These are phyloP conservation scores for Stephanodiscus triporus DNA, from an alignment of 108 stramenopile genomes.

Conservation along the genomic window DNA sequence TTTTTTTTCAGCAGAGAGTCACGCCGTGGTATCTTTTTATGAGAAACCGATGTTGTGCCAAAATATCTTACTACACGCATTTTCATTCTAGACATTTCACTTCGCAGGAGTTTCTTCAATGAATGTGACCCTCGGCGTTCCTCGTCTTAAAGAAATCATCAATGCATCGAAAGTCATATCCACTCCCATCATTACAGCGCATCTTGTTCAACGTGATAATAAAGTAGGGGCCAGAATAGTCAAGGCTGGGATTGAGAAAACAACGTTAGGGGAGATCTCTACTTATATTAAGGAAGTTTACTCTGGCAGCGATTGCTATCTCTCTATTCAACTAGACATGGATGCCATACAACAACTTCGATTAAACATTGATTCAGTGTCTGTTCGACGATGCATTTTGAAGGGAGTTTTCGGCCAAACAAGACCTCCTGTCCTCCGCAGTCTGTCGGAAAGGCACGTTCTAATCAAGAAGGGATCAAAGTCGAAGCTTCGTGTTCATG, in stretches of 20 bases:
- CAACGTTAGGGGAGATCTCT: conserved; percentile 94
- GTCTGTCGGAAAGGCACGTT: conserved; percentile 75
- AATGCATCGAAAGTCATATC: conserved; percentile 97
- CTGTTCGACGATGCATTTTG: conserved; percentile 85
- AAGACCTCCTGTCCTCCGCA: conserved; percentile 75
- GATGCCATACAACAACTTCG: conserved; percentile 89
- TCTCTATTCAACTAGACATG: conserved; percentile 94
- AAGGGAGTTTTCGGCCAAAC: conserved; percentile 71
- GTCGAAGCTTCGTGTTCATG: conserved; percentile 80
- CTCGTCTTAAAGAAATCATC: conserved; percentile 98
- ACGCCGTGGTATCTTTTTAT: too few relatives aligned
- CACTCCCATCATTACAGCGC: conserved; percentile 99
- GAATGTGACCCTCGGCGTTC: conserved; percentile 99
- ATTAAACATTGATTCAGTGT: conserved; percentile 82
- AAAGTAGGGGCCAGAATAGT: conserved; percentile 92
- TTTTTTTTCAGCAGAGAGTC: too few relatives aligned
- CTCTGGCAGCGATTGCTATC: conserved; percentile 70
- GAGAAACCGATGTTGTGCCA: neutral
- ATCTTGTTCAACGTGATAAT: conserved; percentile 86
- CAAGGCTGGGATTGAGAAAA: conserved; percentile 97
- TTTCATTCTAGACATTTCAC: conserved; percentile 86
- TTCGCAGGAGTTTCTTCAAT: conserved; percentile 99
- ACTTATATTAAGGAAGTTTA: conserved; percentile 96
- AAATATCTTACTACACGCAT: neutral
- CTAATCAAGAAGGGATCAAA: conserved; percentile 69